Evolutionary conservation across 2,329 filamentous ascomycete species (phyloP), one percentile per base, ranked within the genome.

Genomic region (Nemania serpens): DNA sequence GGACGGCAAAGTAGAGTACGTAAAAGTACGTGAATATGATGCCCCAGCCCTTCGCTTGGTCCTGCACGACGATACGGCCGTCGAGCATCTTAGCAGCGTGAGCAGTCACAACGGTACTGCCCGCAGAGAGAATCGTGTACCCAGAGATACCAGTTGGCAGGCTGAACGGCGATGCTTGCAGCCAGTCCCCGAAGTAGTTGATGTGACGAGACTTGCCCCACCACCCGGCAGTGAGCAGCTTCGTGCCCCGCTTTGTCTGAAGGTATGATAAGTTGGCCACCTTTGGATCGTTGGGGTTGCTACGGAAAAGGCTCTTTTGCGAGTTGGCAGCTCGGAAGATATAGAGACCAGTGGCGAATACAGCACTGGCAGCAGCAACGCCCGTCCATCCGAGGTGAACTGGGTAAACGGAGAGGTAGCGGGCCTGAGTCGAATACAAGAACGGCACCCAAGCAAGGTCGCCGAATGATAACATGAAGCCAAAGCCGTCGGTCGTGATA

Each of bases 151-250:
- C 91, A 0, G 93, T 97, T 1, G 94, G 93, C 49, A 97, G 81
- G 67, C 88, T 92, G 78, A 95, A 97, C 0, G 92, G 87, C 91
- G 91, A 97, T 15, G 89, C 86, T 86, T 96, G 93, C 68, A 95
- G 82, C 93, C 93, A 97, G 79, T 98, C 94, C 58, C 93, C 94
- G 1, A 96, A 79, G 77, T 98, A 97, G 79, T 97, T 98, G 82
- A 97, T 95, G 78, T 98, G 94, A 43, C 94, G 87, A 0, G 93
- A 65, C 53, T 62, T 66, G 41, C 65, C 65, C 65, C 65, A 67
- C 65, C 63, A 67, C 47, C 65, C 65, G 6, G 36, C 63, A 41
- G 65, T 64, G 47, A 67, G 63, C 20, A 97, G 85, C 69, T 88
- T 91, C 58, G 90, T 93, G 53, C 94, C 94, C 6, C 86, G 83